phyloP scores from a whole-genome alignment of 345 rosid genomes.

The Turnera subulata region DNA sequence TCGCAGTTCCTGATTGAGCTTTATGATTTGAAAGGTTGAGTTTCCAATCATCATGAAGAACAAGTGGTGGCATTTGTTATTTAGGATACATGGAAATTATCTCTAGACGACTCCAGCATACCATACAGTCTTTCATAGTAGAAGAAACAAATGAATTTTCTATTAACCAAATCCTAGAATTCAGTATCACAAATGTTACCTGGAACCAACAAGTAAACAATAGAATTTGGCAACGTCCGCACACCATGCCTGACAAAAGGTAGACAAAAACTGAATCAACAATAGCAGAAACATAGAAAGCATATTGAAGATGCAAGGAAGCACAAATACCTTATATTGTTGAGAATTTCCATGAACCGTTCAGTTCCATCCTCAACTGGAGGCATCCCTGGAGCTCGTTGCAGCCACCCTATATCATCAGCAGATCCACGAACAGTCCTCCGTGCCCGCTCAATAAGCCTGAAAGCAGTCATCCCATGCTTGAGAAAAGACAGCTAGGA shows the following conservation, averaged over 20 bases:
- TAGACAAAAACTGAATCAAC: slow-evolving; percentile 14
- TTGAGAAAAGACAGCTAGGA: not conserved
- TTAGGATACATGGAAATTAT: too few species aligned
- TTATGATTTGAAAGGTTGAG: too few species aligned
- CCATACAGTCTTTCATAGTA: too few species aligned
- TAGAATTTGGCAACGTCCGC: slow-evolving; percentile 72
- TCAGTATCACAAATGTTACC: slow-evolving; percentile 35
- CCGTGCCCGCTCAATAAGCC: slow-evolving; percentile 84
- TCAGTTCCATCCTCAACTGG: slow-evolving; percentile 90
- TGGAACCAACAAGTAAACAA: slow-evolving; percentile 90
- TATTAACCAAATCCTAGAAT: not conserved
- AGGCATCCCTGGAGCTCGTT: slow-evolving; percentile 64
- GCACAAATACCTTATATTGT: slow-evolving; percentile 62
- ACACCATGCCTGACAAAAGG: slow-evolving; percentile 79
- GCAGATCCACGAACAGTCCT: slow-evolving; percentile 96
- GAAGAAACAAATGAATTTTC: too few species aligned
- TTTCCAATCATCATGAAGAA: too few species aligned
- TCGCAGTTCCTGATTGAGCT: too few species aligned
- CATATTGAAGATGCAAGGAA: slow-evolving; percentile 17
- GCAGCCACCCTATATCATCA: slow-evolving; percentile 95
- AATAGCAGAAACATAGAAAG: slow-evolving; percentile 19
- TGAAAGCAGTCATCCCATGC: slow-evolving; percentile 23
- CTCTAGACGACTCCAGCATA: too few species aligned
- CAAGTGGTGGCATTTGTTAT: too few species aligned
- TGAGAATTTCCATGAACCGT: slow-evolving; percentile 62